A percentile compares a stretch with the other conserved stretches of the same genome.
Evolutionary conservation across 768 basidiomycete species (phyloP).

Genomic region (Suillus decipiens): DNA sequence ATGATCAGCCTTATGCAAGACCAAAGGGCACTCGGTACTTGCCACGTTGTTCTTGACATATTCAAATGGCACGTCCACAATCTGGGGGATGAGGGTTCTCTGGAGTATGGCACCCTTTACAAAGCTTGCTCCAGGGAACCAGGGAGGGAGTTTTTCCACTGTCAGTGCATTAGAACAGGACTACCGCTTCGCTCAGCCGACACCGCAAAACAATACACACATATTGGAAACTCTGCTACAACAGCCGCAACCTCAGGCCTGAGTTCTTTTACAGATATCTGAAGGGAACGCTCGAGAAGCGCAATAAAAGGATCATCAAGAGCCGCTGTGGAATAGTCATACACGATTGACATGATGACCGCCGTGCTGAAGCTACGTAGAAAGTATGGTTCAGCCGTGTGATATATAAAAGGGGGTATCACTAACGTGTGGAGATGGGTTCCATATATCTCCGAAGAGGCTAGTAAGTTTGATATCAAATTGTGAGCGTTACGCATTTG

Average conservation of each 20-base stretch:
- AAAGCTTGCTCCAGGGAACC: constrained; percentile 28
- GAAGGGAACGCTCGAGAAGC: constrained; percentile 17
- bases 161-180: not conserved
- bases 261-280: constrained; percentile 16
- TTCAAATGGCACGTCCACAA: constrained; percentile 26
- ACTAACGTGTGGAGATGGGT: constrained; percentile 26
- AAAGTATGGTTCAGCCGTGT: not conserved
- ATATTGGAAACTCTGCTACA: constrained; percentile 18
- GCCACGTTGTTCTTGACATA: constrained; percentile 25
- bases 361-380: constrained; percentile 22
- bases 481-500: constrained; percentile 36
- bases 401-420: not conserved
- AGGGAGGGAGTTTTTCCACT: constrained; percentile 24
- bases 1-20: not conserved
- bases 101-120: constrained; percentile 16
- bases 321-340: constrained; percentile 21
- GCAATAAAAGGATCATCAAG: constrained; percentile 25
- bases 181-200: no score
- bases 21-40: constrained; percentile 10
- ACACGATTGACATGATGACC: constrained; percentile 26
- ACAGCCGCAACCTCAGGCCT: constrained; percentile 21
- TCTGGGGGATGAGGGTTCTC: constrained; percentile 9
- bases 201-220: constrained; percentile 15
- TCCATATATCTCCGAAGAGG: constrained; percentile 23
- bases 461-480: constrained; percentile 29